Evolutionary conservation across 2,329 filamentous ascomycete genomes (phyloP), one percentile per base, ranked within the genome.

Genomic region (Polychaeton citri): DNA sequence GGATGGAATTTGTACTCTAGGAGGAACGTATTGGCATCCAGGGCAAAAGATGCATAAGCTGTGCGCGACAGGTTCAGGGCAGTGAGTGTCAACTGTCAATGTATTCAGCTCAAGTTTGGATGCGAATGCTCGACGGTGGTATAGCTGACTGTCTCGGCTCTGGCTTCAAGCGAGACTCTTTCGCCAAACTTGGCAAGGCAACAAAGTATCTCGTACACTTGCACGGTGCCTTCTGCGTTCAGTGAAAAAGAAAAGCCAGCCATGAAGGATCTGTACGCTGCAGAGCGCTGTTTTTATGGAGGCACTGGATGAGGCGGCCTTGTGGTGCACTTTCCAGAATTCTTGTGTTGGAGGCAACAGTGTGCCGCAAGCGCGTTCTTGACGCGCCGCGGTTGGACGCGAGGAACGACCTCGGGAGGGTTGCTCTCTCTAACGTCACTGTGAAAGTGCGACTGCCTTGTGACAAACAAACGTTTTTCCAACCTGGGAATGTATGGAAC

Each of bases 171-270:
- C 18, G 75, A 81, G 15, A 88, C 81, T 32, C 79, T 74, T 47
- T 88, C 82, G 54, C 78, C 81, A 62, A 88, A 87, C 57, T 84
- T 85, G 51, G 74, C 72, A 18, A 88, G 68, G 55, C 82, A 88
- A 16, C 75, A 66, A 38, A 88, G 69, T 17, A 76, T 71, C 56
- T 87, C 82, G 48, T 84, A 79, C 31, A 88, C 65, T 33, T 72
- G 74, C 5, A 68, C 66, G 30, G 84, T 74, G 20, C 78, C 78
- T 46, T 86, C 80, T 38, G 82, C 80, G 47, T 70, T 80, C 36
- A 88, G 64, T 0, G 79, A 81, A 52, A 87, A 86, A 41, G 69
- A 77, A 39, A 87, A 54, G 24, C 24, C 15, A 15, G 24, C 24
- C 24, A 28, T 28, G 7, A 3, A n/a, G n/a, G n/a, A n/a, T n/a